Percentiles rank a stretch among this genome's conserved stretches.
These are phyloP conservation scores for Pythium pyrilobum DNA, from an alignment of 352 stramenopile species.

Conservation along the genomic window DNA sequence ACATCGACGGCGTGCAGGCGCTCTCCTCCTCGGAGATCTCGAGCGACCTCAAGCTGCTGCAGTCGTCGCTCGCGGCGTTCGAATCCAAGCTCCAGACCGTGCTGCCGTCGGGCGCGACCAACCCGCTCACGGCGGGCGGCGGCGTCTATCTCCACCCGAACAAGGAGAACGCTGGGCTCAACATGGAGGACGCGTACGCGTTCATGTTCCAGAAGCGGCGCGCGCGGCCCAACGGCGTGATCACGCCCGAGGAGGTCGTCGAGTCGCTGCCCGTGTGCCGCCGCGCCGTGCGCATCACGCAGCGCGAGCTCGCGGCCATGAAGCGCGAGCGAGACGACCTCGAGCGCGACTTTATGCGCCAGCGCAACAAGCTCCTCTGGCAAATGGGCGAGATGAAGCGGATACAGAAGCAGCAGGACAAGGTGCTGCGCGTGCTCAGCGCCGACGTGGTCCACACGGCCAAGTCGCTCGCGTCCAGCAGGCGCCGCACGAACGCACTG, in stretches of 20 bases:
- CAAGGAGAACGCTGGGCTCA: constrained; percentile 5
- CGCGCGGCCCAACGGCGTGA: constrained; percentile 34
- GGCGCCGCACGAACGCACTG: constrained; percentile 60
- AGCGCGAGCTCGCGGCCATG: constrained; percentile 60
- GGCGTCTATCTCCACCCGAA: constrained; percentile 20
- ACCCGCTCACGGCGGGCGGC: neutral
- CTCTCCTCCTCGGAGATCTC: constrained; percentile 44
- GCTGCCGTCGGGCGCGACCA: constrained; percentile 8
- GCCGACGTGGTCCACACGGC: constrained; percentile 43
- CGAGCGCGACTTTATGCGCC: constrained; percentile 64
- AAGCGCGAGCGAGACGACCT: constrained; percentile 72
- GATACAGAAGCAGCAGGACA: constrained; percentile 68
- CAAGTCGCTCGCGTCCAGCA: constrained; percentile 58
- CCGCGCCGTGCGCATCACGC: constrained; percentile 67
- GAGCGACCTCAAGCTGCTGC: constrained; percentile 53
- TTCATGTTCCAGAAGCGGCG: constrained; percentile 33
- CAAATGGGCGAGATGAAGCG: constrained; percentile 63
- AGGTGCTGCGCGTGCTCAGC: constrained; percentile 39
- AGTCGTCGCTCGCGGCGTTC: constrained; percentile 40
- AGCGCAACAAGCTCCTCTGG: constrained; percentile 56
- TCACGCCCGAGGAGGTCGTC: constrained; percentile 70
- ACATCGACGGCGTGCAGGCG: constrained; percentile 49
- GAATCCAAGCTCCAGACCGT: constrained; percentile 29
- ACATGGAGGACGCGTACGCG: constrained; percentile 23
- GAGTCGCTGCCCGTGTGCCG: constrained; percentile 59